Base-by-base conservation (phyloP, 2,329 filamentous ascomycete genomes). In the Monosporascus sp. region DNA sequence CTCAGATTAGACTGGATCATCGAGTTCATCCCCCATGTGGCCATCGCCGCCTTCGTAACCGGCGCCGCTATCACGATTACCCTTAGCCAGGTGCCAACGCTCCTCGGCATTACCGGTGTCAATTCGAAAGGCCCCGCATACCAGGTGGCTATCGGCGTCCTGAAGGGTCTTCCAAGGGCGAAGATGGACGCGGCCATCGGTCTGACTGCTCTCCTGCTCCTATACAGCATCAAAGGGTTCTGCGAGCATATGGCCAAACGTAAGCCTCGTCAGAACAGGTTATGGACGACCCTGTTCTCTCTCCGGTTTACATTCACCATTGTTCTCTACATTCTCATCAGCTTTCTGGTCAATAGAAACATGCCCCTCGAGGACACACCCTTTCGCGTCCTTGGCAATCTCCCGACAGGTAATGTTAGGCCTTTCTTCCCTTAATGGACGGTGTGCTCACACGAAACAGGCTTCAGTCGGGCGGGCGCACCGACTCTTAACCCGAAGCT, bases 231-330 rank as follows among this genome's bases (percentile, higher is more conserved):
- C 60, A 79, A 87, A 4, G 78, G 68, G 47, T 72, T 72, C 46
- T 90, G 87, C 71, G 78, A 75, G 48, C 76, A 69, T 51, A 77
- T 84, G 66, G 85, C 84, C 18, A 78, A 75, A 63, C 81, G 78
- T 54, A 75, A 84, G 51, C 88, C 89, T 0, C 65, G 73, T 6
- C 75, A 74, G 47, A 79, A 79, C 54, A 87, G 87, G 67, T 63
- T 81, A 5, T 90, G 84, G 78, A 88, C 89, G 63, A 90, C 89
- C 68, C 66, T 83, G 37, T 85, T 83, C n/a, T 91, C 89, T 0
- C 74, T 92, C 6, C 81, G 89, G 11, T 84, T 89, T 27, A 87
- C 83, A 0, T 89, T 92, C 61, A 83, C 89, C 51, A 88, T 92
- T 63, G 67, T 91, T 22, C 75, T 92, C 2, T 91, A 89, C 68